A percentile compares a stretch with the other conserved stretches of the same genome.
Evolutionary conservation across 2,329 filamentous ascomycete species (phyloP).

Genomic region (Dactylellina parvicollis): DNA sequence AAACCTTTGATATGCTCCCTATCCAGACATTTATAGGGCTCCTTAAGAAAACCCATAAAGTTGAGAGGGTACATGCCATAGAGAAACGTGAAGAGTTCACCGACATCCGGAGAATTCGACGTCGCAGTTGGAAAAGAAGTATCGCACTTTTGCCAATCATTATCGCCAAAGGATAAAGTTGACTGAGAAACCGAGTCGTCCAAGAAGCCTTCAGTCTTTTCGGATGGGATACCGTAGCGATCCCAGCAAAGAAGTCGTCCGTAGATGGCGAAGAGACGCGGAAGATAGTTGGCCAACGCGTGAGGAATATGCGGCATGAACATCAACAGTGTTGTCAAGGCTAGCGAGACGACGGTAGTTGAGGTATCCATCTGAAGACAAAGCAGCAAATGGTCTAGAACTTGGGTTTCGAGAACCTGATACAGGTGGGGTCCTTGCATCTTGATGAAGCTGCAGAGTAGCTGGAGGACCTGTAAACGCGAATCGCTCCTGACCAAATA

Average conservation of each 20-base stretch:
- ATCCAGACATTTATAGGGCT: conserved; percentile 80
- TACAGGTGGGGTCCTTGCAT: conserved; percentile 82
- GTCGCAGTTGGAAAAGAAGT: conserved; percentile 72
- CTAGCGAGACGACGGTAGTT: conserved; percentile 78
- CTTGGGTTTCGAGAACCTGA: conserved; percentile 74
- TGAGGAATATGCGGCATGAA: conserved; percentile 82
- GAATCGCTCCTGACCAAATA: conserved; percentile 73
- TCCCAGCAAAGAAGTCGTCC: conserved; percentile 83
- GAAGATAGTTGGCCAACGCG: conserved; percentile 74
- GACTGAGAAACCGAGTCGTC: conserved; percentile 51
- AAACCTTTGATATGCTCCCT: conserved; percentile 75
- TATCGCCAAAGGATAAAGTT: conserved; percentile 43
- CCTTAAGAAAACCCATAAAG: conserved; percentile 85
- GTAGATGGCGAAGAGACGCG: conserved; percentile 82
- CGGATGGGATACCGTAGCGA: conserved; percentile 61
- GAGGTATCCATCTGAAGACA: conserved; percentile 82
- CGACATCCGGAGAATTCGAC: conserved; percentile 72
- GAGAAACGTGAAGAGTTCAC: conserved; percentile 81
- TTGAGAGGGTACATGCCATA: conserved; percentile 87
- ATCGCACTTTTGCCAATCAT: conserved; percentile 72
- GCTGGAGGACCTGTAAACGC: conserved; percentile 71
- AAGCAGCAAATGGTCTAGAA: conserved; percentile 76
- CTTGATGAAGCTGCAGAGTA: conserved; percentile 78
- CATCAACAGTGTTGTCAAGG: conserved; percentile 80
- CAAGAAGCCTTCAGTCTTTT: conserved; percentile 22